phyloP scores from a whole-genome alignment of 2,329 filamentous ascomycete species.

The Ascochyta viciae-villosae region DNA sequence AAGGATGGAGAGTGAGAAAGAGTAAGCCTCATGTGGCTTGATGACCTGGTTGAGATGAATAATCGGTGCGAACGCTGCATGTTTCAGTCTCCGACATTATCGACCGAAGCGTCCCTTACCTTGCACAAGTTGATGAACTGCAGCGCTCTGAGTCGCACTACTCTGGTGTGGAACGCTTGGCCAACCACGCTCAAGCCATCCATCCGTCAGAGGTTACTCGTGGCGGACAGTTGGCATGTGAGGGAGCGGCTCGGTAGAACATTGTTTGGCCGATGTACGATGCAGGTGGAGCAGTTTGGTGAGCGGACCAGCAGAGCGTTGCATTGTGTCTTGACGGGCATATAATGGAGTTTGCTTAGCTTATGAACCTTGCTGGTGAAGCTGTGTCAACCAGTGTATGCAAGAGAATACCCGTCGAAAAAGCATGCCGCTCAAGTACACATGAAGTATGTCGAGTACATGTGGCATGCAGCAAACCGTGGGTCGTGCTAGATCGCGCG shows the following conservation, averaged over 20 bases:
- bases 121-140: not conserved
- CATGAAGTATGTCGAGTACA: not conserved
- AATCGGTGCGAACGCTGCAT: slow-evolving; percentile 3
- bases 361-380: not conserved
- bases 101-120: slow-evolving; percentile 1
- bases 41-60: not conserved
- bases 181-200: slow-evolving; percentile 1
- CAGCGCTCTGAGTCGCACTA: slow-evolving; percentile 17
- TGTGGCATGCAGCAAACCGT: slow-evolving; percentile 19
- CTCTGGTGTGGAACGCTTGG: slow-evolving; percentile 12
- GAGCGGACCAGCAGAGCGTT: not conserved
- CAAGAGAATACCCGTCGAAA: not conserved
- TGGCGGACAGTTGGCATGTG: slow-evolving; percentile 2
- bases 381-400: not conserved
- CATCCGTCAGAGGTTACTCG: not conserved
- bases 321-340: not conserved
- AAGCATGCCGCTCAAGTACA: not conserved
- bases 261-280: slow-evolving; percentile 6
- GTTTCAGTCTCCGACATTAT: slow-evolving; percentile 15
- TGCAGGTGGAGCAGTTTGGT: not conserved
- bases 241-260: slow-evolving; percentile 3
- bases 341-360: not conserved
- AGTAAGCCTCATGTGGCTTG: slow-evolving; percentile 8
- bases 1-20: not conserved
- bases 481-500: slow-evolving; percentile 20